Base-by-base conservation (phyloP, 2,329 filamentous ascomycete species). In the Colletotrichum shisoi region DNA sequence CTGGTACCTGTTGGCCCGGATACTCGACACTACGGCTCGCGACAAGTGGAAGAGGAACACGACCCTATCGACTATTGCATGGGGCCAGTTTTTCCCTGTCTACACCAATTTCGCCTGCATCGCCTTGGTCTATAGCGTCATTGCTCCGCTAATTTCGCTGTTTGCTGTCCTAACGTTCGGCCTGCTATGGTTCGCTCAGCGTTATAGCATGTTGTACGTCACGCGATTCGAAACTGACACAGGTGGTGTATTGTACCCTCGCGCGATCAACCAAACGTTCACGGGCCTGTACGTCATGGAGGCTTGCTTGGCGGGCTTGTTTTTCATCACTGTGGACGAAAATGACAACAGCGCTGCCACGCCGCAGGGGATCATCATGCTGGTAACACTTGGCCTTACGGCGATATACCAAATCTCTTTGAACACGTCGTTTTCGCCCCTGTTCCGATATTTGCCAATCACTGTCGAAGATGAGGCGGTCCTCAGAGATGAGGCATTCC, bases 31-130 rank as follows among this genome's bases (percentile, higher is more conserved):
- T 61, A 99, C 95, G 1, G 86, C 87, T 0, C 82, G 87, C 3
- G 87, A 90, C 75, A 98, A 98, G 78, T 98, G 94, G 88, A 84
- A 82, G 6, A 87, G 95, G 60, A 94, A 97, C 73, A 94, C 92
- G 9, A 88, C 84, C 17, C 83, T 98, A 40, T 88, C 87, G 39
- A 86, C 87, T 57, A 89, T 98, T 70, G 87, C 89, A 62, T 99
- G 96, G 95, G 95, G 95, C 9, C 89, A 89, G 0, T 94, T 96
- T 81, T 99, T 98, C 77, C 95, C 95, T 0, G 89, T 97, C 0
- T 99, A 98, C 78, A 97, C 95, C 62, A 97, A 97, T 75, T 92
- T 99, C 72, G 95, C 94, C 49, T 96, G 92, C 70, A 98, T 99
- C 72, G 93, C 88, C 1, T 78, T 97, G 48, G 89, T 98, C 45